These are phyloP conservation scores for Arabidopsis arenosa DNA, from an alignment of 345 rosid genomes.

Conservation along the genomic window DNA sequence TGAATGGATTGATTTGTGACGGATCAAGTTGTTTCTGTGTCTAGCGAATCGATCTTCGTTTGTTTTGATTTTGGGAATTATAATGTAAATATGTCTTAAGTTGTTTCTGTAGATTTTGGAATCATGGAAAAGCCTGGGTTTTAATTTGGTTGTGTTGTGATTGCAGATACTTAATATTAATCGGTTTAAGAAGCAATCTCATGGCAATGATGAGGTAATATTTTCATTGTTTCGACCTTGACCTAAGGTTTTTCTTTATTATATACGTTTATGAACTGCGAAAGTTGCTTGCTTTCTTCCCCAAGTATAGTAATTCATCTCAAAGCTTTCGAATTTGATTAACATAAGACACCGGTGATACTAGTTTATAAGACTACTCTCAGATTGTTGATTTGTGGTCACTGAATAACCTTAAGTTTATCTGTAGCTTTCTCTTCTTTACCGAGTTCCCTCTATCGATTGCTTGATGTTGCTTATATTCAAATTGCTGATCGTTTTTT, in stretches of 20 bases:
- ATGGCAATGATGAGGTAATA: conserved; percentile 89
- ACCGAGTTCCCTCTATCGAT: not conserved
- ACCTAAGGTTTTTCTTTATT: not conserved
- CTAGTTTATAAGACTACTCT: conserved; percentile 2
- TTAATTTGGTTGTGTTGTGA: conserved; percentile 23
- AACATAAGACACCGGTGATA: not conserved
- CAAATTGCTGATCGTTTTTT: conserved; percentile 16
- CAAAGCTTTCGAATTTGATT: conserved; percentile 4
- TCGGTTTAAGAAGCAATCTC: conserved; percentile 85
- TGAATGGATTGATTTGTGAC: conserved; percentile 18
- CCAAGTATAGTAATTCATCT: not conserved
- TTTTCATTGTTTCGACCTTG: not conserved
- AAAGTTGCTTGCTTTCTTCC: conserved; percentile 8
- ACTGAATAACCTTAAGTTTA: not conserved
- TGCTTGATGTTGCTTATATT: conserved; percentile 11
- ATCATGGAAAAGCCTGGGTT: conserved; percentile 1
- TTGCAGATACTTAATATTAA: conserved; percentile 83
- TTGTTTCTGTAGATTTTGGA: not conserved
- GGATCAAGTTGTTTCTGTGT: conserved; percentile 5
- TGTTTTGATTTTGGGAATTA: not conserved
- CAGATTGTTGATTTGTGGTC: conserved; percentile 4
- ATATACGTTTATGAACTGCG: conserved; percentile 14
- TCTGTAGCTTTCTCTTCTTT: not conserved
- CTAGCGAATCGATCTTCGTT: not conserved
- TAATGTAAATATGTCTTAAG: not conserved